Base-by-base conservation (phyloP, 495 filamentous ascomycete species). In the Cladorrhinum samala region DNA sequence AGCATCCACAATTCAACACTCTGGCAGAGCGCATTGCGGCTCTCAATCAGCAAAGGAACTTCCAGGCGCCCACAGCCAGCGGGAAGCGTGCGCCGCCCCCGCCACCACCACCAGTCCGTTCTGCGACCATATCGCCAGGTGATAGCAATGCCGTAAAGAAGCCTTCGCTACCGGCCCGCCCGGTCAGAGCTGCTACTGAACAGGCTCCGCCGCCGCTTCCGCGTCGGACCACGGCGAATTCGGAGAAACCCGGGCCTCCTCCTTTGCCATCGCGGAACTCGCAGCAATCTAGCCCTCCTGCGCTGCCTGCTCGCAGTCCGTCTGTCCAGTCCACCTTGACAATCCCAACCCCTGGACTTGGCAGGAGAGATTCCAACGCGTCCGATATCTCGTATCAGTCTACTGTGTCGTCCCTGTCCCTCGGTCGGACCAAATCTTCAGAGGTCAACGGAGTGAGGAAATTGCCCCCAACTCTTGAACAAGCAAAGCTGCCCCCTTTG, bases 21-120 rank as follows among this genome's bases (percentile, higher is more conserved):
- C 72, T 82, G n/a, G 67, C 70, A 1, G 76, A 78, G 61, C 71
- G 78, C 46, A 82, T 80, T 30, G 77, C 77, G 16, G 78, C 78
- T 44, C 63, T 82, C 47, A 82, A 80, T 53, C 63, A 65, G 46
- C 73, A 75, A 44, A 74, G 74, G 63, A 78, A 78, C 54, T 73
- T 76, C 65, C 60, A 70, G 40, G 59, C 65, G 42, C 70, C 72
- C 43, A 54, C 54, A 17, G 63, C 27, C 5, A 33, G 27, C 27
- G 27, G 64, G 44, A 78, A 74, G 60, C 64, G 71, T 46, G 61
- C 76, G 37, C 76, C 77, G 45, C 74, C 76, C 0, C 77, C 76
- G 2, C 76, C 73, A n/a, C 76, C 77, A 41, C 76, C 77, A 41
- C 68, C 64, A 1, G 52, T 46, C 38, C 54, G 60, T 11, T 52